Evolutionary conservation across 2,329 filamentous ascomycete species (phyloP).

Genomic region (Calycina marina): DNA sequence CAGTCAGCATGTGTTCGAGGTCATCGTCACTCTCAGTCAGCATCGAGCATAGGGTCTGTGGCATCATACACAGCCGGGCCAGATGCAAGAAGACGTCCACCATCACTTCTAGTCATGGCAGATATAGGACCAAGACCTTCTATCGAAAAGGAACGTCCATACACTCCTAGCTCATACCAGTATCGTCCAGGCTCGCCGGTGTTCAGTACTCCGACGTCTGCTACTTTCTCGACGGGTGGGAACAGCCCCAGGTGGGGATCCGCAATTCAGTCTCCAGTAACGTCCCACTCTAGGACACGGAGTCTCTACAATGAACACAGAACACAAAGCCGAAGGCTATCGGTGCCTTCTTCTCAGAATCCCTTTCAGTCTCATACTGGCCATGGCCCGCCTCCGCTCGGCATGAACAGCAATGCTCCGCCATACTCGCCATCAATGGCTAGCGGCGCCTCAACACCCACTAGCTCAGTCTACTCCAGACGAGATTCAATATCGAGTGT

Average conservation of each 20-base stretch:
- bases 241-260: slow-evolving; percentile 64
- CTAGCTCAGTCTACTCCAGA: slow-evolving; percentile 41
- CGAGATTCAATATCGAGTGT: slow-evolving; percentile 48
- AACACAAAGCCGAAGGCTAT: slow-evolving; percentile 60
- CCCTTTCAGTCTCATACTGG: slow-evolving; percentile 54
- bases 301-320: slow-evolving; percentile 56
- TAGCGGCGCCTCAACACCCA: slow-evolving; percentile 52
- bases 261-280: slow-evolving; percentile 55
- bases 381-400: slow-evolving; percentile 41
- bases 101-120: slow-evolving; percentile 72
- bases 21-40: slow-evolving; percentile 72
- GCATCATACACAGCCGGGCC: slow-evolving; percentile 34
- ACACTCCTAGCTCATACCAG: slow-evolving; percentile 41
- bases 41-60: slow-evolving; percentile 72
- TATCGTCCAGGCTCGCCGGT: slow-evolving; percentile 55
- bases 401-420: slow-evolving; percentile 29
- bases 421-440: slow-evolving; percentile 38
- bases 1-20: slow-evolving; percentile 57
- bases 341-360: slow-evolving; percentile 62
- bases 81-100: slow-evolving; percentile 55
- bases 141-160: slow-evolving; percentile 44
- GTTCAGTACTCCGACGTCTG: slow-evolving; percentile 70
- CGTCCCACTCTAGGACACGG: slow-evolving; percentile 52
- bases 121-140: slow-evolving; percentile 49
- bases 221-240: slow-evolving; percentile 63